Base-by-base conservation (phyloP, 169 alveolate genomes). In the Perkinsus chesapeaki region DNA sequence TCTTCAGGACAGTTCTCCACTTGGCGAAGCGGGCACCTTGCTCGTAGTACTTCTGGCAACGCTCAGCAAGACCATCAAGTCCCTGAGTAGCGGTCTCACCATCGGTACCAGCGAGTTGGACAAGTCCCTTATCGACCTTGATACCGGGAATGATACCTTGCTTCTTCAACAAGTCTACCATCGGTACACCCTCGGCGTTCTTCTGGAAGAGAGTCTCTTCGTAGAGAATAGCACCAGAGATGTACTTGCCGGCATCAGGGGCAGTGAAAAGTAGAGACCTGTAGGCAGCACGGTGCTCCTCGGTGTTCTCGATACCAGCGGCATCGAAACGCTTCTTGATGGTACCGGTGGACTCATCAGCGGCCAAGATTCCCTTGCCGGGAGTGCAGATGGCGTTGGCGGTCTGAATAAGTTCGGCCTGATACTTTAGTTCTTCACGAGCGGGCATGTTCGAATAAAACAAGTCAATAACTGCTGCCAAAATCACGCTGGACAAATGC, bases 1-100 rank as follows among this genome's bases (percentile, higher is more conserved):
- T 98, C 94, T 97, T 98, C 92, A 99, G 96, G 39, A 98, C 99
- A 39, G 99, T 99, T 95, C 99, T 98, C 99, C 99, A 99, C 96
- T 99, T 99, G 94, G 99, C 99, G 96, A 99, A 99, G 92, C 99
- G 97, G 92, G 99, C 99, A 48, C 99, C 99, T 92, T 98, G 98
- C 92, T 96, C 97, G 96, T 99, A 99, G 97, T 97, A 99, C 96
- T 97, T 97, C 92, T 96, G 94, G 98, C 99, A 98, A 95, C 99
- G 96, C 92, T 98, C 99, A 91, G 98, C 99, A 38, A 99, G 97
- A 38, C 99, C 99, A 94, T 99, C 99, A 91, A 99, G 96, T 47
- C 99, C 99, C 94, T 94, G 93, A 27, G 96, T 95, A 48, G 96
- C 92, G 91, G 95, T 96, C 94, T 97, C 99, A 39, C 96, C 99